Evolutionary conservation across 2,329 filamentous ascomycete species (phyloP), one percentile per base, ranked within the genome.

Genomic region (Monosporascus ibericus): DNA sequence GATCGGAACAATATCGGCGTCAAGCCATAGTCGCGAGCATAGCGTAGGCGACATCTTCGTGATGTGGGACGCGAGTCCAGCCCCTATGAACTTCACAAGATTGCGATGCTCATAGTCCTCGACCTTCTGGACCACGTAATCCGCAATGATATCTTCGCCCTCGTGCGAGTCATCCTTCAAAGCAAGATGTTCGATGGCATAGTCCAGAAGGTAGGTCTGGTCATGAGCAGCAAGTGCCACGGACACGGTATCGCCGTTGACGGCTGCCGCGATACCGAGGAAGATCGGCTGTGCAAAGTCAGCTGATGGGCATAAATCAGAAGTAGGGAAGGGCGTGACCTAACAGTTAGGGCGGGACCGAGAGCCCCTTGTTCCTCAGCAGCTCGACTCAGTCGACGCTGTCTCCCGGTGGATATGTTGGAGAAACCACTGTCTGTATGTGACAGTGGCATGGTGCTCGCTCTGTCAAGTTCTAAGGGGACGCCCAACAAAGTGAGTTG

Each of bases 1-100:
- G 40, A 92, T 75, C 1, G 87, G 86, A 3, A 92, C 80, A 52
- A 92, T 82, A 64, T 94, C 89, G 37, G 92, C 72, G 55, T 90
- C 85, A 3, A 82, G 71, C 89, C 89, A 94, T 3, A 94, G 75
- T 36, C 82, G 81, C 0, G 87, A 83, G 59, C 85, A 86, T 1
- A 92, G 75, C 5, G 71, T 71, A 1, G 87, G 87, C 61, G 82
- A 86, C 61, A 81, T 73, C 9, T 79, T 70, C 44, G 80, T 75
- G 50, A 89, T 70, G 4, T 77, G 75, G 9, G 74, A 70, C 1
- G 86, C 84, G 50, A 92, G 72, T n/a, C 88, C 87, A 20, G 82
- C 80, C 7, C 88, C 88, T 20, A 90, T 76, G 59, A 91, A 86
- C 68, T 92, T 94, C 72, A 82, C 81, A 52, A 84, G 72, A 65